Evolutionary conservation across 2,329 filamentous ascomycete genomes (phyloP).

Genomic region (Rutstroemia sp.): DNA sequence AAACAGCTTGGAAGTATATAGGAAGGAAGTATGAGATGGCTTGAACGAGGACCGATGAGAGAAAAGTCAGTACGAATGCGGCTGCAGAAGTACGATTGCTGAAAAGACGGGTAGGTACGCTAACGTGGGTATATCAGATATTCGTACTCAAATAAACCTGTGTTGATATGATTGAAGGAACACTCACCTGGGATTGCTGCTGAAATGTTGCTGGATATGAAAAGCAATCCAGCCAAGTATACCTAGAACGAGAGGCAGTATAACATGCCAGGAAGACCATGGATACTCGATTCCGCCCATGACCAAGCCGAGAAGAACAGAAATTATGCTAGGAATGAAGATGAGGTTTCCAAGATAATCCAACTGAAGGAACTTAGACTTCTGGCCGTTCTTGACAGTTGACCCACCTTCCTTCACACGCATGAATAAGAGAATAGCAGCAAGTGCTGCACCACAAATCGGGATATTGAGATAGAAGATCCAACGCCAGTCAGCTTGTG

Average conservation of each 20-base stretch:
- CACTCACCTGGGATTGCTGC: not conserved
- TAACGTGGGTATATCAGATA: not conserved
- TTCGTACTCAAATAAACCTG: not conserved
- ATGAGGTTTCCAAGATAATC: slow-evolving; percentile 55
- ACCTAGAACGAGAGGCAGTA: slow-evolving; percentile 52
- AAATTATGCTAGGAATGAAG: slow-evolving; percentile 50
- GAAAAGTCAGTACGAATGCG: slow-evolving; percentile 31
- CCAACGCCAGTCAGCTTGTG: slow-evolving; percentile 6
- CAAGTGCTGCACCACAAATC: slow-evolving; percentile 4
- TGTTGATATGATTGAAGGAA: slow-evolving; percentile 2
- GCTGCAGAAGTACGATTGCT: slow-evolving; percentile 15
- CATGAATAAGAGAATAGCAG: slow-evolving; percentile 7
- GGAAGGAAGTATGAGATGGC: slow-evolving; percentile 35
- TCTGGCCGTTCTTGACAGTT: not conserved
- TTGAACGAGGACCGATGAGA: slow-evolving; percentile 32
- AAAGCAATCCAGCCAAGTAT: slow-evolving; percentile 41
- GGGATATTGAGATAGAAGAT: slow-evolving; percentile 15
- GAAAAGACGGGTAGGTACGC: slow-evolving; percentile 9
- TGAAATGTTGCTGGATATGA: slow-evolving; percentile 23
- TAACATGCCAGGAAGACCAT: slow-evolving; percentile 52
- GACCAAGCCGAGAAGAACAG: slow-evolving; percentile 51
- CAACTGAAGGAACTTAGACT: slow-evolving; percentile 37
- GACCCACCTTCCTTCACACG: not conserved
- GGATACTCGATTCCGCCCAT: slow-evolving; percentile 56
- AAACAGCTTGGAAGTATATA: slow-evolving; percentile 42